A percentile compares a stretch with the other conserved stretches of the same genome.
These are phyloP conservation scores for Artomyces pyxidatus DNA, from an alignment of 768 basidiomycete genomes.

Conservation along the genomic window DNA sequence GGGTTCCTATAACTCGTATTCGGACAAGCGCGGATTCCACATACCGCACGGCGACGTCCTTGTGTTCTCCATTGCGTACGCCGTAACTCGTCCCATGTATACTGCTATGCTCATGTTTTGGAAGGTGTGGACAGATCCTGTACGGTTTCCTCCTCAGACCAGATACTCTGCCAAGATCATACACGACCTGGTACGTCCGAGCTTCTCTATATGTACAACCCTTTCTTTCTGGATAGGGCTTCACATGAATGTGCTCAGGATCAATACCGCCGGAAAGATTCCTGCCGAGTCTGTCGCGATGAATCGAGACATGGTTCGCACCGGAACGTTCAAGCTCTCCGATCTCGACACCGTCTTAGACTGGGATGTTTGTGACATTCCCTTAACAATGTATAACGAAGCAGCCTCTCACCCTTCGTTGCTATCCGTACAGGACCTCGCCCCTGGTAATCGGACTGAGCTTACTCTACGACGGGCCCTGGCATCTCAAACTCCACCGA, in stretches of 20 bases:
- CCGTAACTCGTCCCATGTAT: neutral
- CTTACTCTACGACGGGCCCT: constrained; percentile 38
- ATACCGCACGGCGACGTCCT: constrained; percentile 81
- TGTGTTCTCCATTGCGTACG: constrained; percentile 70
- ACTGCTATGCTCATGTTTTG: neutral
- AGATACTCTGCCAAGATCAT: constrained; percentile 77
- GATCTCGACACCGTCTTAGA: constrained; percentile 50
- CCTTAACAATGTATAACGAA: no score
- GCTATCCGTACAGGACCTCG: constrained; percentile 47
- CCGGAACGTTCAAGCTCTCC: constrained; percentile 45
- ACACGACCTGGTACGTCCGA: constrained; percentile 54
- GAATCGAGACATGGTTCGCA: constrained; percentile 52
- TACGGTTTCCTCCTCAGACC: constrained; percentile 72
- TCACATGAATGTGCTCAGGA: no score
- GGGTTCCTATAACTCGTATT: constrained; percentile 77
- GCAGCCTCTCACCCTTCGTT: no score
- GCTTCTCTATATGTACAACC: no score
- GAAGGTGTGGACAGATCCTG: constrained; percentile 78
- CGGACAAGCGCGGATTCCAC: constrained; percentile 53
- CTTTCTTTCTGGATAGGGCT: neutral
- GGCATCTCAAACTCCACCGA: constrained; percentile 23
- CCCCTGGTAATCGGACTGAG: constrained; percentile 38
- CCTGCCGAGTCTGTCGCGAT: constrained; percentile 50
- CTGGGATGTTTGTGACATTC: no score
- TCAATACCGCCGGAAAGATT: constrained; percentile 58